Conservation (phyloP, 495 filamentous ascomycete genomes). For the Penicillium canariense region DNA sequence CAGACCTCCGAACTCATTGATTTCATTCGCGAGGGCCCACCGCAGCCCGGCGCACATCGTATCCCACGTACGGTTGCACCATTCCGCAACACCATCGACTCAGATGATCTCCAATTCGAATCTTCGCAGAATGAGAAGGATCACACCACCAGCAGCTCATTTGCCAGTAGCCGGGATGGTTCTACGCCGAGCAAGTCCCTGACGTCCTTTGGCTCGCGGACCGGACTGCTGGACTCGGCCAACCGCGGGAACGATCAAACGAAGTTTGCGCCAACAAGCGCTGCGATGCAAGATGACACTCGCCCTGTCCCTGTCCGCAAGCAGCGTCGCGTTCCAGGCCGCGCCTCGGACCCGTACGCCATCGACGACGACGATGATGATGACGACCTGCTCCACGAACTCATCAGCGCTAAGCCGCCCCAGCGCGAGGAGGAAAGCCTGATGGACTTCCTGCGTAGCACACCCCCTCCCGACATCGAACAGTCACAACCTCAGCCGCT, state of each 20-base stretch:
- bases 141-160: constrained; percentile 31
- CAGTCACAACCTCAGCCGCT: constrained; percentile 44
- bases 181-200: constrained; percentile 45
- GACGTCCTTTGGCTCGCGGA: constrained; percentile 57
- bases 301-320: constrained; percentile 53
- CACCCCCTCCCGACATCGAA: constrained; percentile 66
- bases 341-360: constrained; percentile 85
- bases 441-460: constrained; percentile 83
- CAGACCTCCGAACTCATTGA: constrained; percentile 85
- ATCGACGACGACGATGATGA: constrained; percentile 86
- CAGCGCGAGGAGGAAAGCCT: constrained; percentile 64
- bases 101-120: constrained; percentile 63
- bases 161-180: constrained; percentile 43
- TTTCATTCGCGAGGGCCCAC: constrained; percentile 85
- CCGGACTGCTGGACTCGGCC: constrained; percentile 51
- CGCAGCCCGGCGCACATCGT: constrained; percentile 54
- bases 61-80: constrained; percentile 84
- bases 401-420: constrained; percentile 45
- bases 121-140: constrained; percentile 19
- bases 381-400: constrained; percentile 61
- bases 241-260: constrained; percentile 23
- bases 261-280: constrained; percentile 14
- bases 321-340: constrained; percentile 70
- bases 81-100: constrained; percentile 81
- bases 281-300: constrained; percentile 20